Conservation (phyloP, 768 basidiomycete species). For the Austroboletus eburneus region DNA sequence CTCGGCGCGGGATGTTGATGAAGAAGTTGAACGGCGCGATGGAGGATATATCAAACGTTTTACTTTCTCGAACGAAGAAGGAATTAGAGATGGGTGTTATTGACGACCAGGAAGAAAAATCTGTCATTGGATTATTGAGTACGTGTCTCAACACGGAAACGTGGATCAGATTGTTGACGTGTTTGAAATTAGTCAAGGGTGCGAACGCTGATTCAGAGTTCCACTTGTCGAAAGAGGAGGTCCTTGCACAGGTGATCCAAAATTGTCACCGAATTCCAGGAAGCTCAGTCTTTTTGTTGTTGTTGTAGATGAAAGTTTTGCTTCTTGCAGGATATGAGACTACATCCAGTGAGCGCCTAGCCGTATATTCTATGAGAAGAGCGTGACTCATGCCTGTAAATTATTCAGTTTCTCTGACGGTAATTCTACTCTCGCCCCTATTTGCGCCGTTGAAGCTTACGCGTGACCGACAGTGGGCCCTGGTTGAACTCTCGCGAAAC, state of each 20-base stretch:
- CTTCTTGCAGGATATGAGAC: constrained; percentile 25
- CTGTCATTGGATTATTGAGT: constrained; percentile 26
- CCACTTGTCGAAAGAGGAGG: constrained; percentile 26
- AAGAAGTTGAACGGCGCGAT: constrained; percentile 32
- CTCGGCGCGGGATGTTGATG: constrained; percentile 27
- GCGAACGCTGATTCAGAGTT: constrained; percentile 25
- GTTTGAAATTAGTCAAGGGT: constrained; percentile 33
- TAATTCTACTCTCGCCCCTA: not conserved
- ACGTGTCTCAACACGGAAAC: constrained; percentile 2
- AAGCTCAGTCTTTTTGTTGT: not conserved
- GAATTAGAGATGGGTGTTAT: constrained; percentile 26
- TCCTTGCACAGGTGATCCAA: constrained; percentile 21
- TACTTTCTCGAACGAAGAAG: constrained; percentile 36
- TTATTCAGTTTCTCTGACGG: constrained; percentile 19
- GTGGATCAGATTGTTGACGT: not conserved
- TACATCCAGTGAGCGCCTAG: constrained; percentile 12
- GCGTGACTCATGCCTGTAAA: not conserved
- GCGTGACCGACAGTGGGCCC: constrained; percentile 41
- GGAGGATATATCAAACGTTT: constrained; percentile 37
- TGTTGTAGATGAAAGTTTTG: constrained; percentile 17
- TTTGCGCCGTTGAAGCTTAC: not conserved
- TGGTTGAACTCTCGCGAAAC: constrained; percentile 50
- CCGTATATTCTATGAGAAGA: not conserved
- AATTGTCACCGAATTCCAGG: no score
- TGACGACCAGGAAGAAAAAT: constrained; percentile 22